These are phyloP conservation scores for Vickermania ingenoplastis DNA, from an alignment of 208 protist genomes.

Conservation along the genomic window DNA sequence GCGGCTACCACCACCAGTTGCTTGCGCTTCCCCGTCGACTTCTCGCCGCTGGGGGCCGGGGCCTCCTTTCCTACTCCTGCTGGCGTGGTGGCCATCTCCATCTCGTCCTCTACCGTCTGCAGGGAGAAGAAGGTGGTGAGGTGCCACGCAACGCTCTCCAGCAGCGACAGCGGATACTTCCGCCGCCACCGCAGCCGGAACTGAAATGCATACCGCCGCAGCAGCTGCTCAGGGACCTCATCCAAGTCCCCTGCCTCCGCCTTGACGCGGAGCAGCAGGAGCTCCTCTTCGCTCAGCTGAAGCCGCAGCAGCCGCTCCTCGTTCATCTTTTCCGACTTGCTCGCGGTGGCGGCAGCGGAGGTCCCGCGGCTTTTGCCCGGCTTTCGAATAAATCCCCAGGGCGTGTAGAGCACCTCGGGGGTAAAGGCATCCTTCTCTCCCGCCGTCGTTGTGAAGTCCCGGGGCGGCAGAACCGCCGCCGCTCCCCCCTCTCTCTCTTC, in stretches of 20 bases:
- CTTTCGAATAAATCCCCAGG: constrained; percentile 80
- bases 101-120: constrained; percentile 11
- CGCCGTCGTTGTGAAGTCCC: constrained; percentile 32
- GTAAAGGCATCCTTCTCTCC: constrained; percentile 30
- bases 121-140: constrained; percentile 46
- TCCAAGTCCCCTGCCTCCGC: constrained; percentile 59
- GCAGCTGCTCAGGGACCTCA: constrained; percentile 67
- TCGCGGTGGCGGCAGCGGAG: background rate
- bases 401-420: constrained; percentile 67
- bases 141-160: constrained; percentile 81
- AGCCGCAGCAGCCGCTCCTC: constrained; percentile 56
- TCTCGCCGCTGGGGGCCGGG: background rate
- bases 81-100: background rate
- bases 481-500: background rate
- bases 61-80: background rate
- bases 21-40: background rate
- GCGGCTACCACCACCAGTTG: constrained; percentile 1
- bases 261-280: constrained; percentile 50
- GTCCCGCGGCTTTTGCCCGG: constrained; percentile 19
- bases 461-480: background rate
- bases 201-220: constrained; percentile 82
- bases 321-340: constrained; percentile 3
- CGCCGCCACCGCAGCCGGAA: constrained; percentile 75
- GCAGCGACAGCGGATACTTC: constrained; percentile 47
- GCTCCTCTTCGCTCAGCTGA: constrained; percentile 44